phyloP scores from a whole-genome alignment of 164 flowering plant species.

The Vitis rupestris region DNA sequence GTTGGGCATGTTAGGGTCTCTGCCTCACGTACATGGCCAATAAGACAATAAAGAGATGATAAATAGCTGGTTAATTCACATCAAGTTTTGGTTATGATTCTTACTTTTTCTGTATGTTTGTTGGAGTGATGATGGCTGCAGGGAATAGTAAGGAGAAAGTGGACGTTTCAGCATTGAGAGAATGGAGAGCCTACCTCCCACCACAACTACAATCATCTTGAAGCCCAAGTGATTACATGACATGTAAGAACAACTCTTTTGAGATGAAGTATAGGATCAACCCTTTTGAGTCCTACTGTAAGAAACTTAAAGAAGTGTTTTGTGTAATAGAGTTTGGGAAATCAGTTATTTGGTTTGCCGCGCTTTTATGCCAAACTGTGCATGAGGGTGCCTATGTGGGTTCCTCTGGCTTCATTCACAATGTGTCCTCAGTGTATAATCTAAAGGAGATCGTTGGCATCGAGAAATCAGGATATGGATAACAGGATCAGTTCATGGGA shows the following conservation, averaged over 20 bases:
- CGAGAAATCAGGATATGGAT: too few relatives aligned
- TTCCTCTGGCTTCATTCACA: too few relatives aligned
- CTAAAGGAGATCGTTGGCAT: too few relatives aligned
- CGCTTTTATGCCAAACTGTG: too few relatives aligned
- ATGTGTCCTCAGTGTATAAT: too few relatives aligned
- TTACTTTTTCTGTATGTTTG: neutral
- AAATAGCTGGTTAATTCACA: too few relatives aligned
- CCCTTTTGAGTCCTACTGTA: conserved; percentile 3
- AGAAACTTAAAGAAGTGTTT: conserved; percentile 3
- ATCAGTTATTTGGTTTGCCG: too few relatives aligned
- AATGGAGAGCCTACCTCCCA: neutral
- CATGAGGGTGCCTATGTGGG: too few relatives aligned
- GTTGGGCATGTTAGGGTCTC: conserved; percentile 1
- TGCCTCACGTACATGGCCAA: conserved; percentile 20
- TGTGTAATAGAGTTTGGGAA: too few relatives aligned
- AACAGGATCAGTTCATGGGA: too few relatives aligned
- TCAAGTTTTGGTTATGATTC: too few relatives aligned
- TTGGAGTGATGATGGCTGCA: neutral
- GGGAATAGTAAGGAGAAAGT: conserved; percentile 15
- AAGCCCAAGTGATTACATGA: neutral
- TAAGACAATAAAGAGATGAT: too few relatives aligned
- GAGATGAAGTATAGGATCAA: conserved; percentile 10
- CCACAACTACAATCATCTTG: neutral
- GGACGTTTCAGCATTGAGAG: conserved; percentile 18
- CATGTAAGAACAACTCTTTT: conserved; percentile 16